phyloP scores from a whole-genome alignment of 2,329 filamentous ascomycete species.

The Curvularia eragrostidis region DNA sequence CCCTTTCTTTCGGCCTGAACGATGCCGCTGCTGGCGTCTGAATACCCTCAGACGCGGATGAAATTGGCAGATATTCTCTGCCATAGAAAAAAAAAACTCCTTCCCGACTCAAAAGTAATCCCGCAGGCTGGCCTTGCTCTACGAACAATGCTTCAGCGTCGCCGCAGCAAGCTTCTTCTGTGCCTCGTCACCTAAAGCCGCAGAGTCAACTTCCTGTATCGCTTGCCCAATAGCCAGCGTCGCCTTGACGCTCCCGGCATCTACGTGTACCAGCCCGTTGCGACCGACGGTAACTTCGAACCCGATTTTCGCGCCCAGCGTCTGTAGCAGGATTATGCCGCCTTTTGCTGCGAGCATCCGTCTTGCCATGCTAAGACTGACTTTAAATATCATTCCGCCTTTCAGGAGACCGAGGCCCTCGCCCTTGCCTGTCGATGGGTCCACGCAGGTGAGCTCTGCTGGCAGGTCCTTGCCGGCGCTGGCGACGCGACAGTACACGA shows the following conservation, averaged over 20 bases:
- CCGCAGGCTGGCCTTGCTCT: not conserved
- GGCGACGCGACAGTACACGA: constrained; percentile 87
- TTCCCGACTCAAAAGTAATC: not conserved
- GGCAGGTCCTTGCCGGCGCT: constrained; percentile 71
- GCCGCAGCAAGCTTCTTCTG: constrained; percentile 75
- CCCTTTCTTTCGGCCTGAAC: not conserved
- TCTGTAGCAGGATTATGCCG: constrained; percentile 76
- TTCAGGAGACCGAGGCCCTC: constrained; percentile 85
- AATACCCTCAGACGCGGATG: not conserved
- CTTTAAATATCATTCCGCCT: constrained; percentile 83
- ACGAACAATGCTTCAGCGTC: constrained; percentile 64
- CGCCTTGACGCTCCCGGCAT: constrained; percentile 74
- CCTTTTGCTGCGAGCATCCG: constrained; percentile 70
- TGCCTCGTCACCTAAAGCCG: constrained; percentile 65
- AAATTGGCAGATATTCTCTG: not conserved
- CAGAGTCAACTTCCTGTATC: constrained; percentile 77
- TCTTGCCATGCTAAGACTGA: constrained; percentile 83
- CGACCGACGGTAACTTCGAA: constrained; percentile 95
- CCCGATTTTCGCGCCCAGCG: constrained; percentile 78
- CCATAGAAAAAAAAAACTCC: not conserved
- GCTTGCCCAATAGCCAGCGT: constrained; percentile 81
- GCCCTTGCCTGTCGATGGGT: constrained; percentile 82
- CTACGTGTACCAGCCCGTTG: constrained; percentile 92
- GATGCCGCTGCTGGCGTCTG: not conserved
- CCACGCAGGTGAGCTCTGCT: constrained; percentile 88